phyloP scores from a whole-genome alignment of 768 basidiomycete species.

The Galerina sulciceps region DNA sequence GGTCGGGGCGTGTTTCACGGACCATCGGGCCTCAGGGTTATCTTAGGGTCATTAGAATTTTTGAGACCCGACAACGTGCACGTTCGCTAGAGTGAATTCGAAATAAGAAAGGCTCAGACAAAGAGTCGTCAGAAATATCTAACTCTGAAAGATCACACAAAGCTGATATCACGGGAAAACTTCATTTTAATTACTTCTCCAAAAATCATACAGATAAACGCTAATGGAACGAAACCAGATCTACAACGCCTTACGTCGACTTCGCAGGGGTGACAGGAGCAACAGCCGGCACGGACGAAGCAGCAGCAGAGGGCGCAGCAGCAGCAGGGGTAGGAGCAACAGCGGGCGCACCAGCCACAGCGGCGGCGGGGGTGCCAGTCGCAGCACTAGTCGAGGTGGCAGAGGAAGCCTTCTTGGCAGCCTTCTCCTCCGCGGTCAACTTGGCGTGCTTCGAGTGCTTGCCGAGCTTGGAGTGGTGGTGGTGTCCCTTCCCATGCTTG shows the following conservation, averaged over 20 bases:
- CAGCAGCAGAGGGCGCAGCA: not conserved
- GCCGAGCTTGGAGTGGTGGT: not conserved
- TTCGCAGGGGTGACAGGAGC: not conserved
- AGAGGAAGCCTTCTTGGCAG: constrained; percentile 1
- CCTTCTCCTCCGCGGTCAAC: not conserved
- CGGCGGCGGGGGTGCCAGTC: constrained; percentile 5
- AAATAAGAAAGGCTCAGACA: too few species aligned
- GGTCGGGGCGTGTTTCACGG: too few species aligned
- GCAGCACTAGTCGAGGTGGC: not conserved
- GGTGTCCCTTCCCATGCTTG: not conserved
- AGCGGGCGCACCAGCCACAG: not conserved
- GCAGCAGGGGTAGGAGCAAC: not conserved
- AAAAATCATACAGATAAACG: constrained; percentile 15
- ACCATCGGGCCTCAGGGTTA: too few species aligned
- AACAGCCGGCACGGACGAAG: not conserved
- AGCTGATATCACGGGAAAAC: constrained; percentile 6
- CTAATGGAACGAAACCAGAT: not conserved
- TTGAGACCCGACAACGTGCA: too few species aligned
- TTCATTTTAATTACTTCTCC: constrained; percentile 14
- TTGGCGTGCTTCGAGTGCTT: not conserved
- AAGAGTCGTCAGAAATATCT: not conserved
- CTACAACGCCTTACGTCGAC: not conserved
- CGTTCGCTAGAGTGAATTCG: too few species aligned
- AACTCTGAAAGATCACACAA: not conserved
- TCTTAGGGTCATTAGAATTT: too few species aligned